Evolutionary conservation across 805 yeast species (phyloP).

Genomic region (Lachancea cidri): DNA sequence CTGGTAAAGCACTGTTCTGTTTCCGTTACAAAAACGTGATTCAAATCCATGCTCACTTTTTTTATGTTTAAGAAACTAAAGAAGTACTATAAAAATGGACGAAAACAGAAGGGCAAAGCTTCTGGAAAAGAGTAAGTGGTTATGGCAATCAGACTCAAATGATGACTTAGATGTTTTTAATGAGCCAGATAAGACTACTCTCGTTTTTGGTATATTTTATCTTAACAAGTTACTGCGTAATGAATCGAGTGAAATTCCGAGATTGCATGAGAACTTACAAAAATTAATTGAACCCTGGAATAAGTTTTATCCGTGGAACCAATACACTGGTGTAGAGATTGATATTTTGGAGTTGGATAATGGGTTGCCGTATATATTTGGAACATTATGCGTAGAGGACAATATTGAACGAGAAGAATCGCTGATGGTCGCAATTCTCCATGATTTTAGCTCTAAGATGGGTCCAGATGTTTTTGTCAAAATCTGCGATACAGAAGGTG

Average conservation of each 20-base stretch:
- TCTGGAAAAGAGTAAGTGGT: constrained; percentile 6
- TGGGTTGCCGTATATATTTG: constrained; percentile 24
- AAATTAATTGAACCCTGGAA: constrained; percentile 34
- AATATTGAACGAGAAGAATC: constrained; percentile 42
- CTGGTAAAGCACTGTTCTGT: neutral
- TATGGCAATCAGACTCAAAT: constrained; percentile 25
- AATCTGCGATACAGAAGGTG: constrained; percentile 51
- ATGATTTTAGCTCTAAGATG: constrained; percentile 30
- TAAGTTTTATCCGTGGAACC: constrained; percentile 40
- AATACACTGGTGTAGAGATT: constrained; percentile 22
- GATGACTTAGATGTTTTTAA: constrained; percentile 15
- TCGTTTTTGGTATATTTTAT: constrained; percentile 27
- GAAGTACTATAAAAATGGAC: neutral
- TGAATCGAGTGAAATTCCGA: constrained; percentile 10
- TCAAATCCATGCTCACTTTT: too few species aligned
- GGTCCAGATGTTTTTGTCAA: constrained; percentile 39
- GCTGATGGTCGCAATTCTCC: constrained; percentile 39
- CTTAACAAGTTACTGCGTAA: constrained; percentile 17
- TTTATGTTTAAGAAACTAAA: too few species aligned
- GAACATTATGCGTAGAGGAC: constrained; percentile 37
- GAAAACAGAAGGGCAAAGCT: too few species aligned
- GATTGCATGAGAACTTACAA: constrained; percentile 13
- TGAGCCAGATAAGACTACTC: constrained; percentile 17
- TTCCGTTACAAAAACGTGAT: too few species aligned
- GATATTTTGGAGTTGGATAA: constrained; percentile 16